Conservation (phyloP, 768 basidiomycete species). For the Trametes cingulata region DNA sequence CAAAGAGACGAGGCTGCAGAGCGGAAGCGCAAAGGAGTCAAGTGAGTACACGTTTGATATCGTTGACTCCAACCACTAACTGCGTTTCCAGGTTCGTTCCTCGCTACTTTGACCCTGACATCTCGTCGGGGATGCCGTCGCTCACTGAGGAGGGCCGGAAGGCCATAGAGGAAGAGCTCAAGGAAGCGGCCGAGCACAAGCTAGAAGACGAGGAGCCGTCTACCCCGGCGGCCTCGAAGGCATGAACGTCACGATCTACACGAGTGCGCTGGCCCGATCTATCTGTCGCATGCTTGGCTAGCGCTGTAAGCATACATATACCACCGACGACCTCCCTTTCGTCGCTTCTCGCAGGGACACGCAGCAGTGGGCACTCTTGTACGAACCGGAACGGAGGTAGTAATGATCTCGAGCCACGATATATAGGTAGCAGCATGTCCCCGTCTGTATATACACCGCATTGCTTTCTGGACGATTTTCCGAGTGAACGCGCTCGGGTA, state of each 20-base stretch:
- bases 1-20: constrained; percentile 90
- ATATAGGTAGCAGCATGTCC: not conserved
- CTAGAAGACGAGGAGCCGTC: constrained; percentile 12
- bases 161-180: constrained; percentile 75
- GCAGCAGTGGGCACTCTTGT: constrained; percentile 5
- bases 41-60: constrained; percentile 53
- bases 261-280: not conserved
- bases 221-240: not conserved
- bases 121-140: constrained; percentile 62
- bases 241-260: constrained; percentile 12
- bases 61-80: not conserved
- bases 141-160: constrained; percentile 69
- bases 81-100: constrained; percentile 62
- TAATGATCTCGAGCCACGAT: not conserved
- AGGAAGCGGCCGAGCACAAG: constrained; percentile 26
- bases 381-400: constrained; percentile 10
- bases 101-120: constrained; percentile 70
- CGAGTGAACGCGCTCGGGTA: constrained; percentile 11
- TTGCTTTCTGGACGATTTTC: not conserved
- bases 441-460: constrained; percentile 7
- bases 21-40: constrained; percentile 74
- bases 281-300: not conserved
- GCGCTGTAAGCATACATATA: constrained; percentile 15
- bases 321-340: constrained; percentile 13
- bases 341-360: constrained; percentile 10